Base-by-base conservation (phyloP, 345 rosid species). In the Eucalyptus tenuipes region DNA sequence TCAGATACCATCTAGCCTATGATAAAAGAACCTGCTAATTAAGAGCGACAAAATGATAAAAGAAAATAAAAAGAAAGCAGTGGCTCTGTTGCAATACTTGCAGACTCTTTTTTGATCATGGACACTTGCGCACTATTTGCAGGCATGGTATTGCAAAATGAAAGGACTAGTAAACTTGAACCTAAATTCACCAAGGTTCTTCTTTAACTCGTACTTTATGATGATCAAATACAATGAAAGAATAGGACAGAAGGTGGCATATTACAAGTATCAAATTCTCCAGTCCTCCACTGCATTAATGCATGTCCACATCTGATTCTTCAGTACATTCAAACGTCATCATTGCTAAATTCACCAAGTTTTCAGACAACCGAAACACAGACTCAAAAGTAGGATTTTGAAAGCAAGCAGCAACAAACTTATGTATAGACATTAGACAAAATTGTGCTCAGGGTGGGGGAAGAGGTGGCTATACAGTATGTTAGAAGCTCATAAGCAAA, bases 1-100 rank as follows among this genome's bases (percentile, higher is more conserved):
- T 93, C 64, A 93, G 90, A 91, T 95, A 97, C 98, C 96, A 98
- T 90, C 86, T 92, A 86, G 94, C 95, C 99, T 97, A 92, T 85
- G 87, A 86, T 59, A 66, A 16, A 57, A 68, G 71, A 37, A 50
- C 90, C 81, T 47, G 49, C 40, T 61, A 64, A 87, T 66, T 59
- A 48, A 82, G 25, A 22, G 10, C 5, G 49, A 22, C 6, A 7
- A 29, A 81, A n/a, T 84, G 80, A 61, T 80, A 42, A 61, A 88
- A 24, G 52, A 82, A 49, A 14, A 55, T n/a, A 24, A 40, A 8
- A 27, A 49, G 86, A 47, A 40, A 44, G 86, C 25, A 47, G 81
- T 25, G 49, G 52, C 7, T 75, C 82, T 75, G 47, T 75, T 7
- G 27, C 45, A 75, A 75, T 44, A 37, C 45, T 18, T 75, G 82